Evolutionary conservation across 176 grass and related monocot species (phyloP), one percentile per base, ranked within the genome.

Genomic region (Oryza meyeriana): DNA sequence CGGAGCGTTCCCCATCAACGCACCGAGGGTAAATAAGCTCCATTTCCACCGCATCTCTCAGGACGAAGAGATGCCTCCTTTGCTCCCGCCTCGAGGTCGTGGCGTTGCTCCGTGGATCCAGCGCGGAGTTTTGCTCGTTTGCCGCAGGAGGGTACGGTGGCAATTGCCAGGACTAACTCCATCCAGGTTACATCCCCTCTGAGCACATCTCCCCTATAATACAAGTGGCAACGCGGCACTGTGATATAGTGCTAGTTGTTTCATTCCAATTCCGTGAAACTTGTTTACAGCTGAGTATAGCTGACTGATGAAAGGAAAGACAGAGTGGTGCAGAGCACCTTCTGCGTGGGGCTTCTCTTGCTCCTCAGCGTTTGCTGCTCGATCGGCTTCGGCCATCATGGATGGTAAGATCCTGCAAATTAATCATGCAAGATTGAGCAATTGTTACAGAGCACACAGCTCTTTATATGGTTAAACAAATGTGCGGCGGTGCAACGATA

Each of bases 371-470:
- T 81, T n/a, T 30, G 71, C 82, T n/a, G 73, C 73, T 71, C 57
- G 32, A 52, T 57, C 66, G 9, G 73, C 66, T 20, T 65, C 55
- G 41, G 66, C 57, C 13, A 80, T 85, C 77, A 61, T 44, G 0
- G 87, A 89, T 2, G 87, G 87, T 89, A 55, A 85, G 87, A 81
- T 5, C 41, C 64, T 78, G 29, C 13, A 22, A 40, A n/a, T n/a
- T 22, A n/a, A 52, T 13, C 42, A 52, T 6, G 47, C 47, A 6
- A 52, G 48, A 17, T 52, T 52, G 22, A 22, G 17, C 48, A 20
- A 52, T 52, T 52, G 48, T 18, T 48, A 48, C n/a, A n/a, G 14
- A 48, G 13, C 45, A 16, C 2, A 16, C 12, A 4, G 16, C 2
- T 2, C 2, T 45, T 45, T 45, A 16, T 45, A 40, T 40, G 8